Conservation (phyloP, 495 filamentous ascomycete genomes). For the Friedmanniomyces endolithicus region DNA sequence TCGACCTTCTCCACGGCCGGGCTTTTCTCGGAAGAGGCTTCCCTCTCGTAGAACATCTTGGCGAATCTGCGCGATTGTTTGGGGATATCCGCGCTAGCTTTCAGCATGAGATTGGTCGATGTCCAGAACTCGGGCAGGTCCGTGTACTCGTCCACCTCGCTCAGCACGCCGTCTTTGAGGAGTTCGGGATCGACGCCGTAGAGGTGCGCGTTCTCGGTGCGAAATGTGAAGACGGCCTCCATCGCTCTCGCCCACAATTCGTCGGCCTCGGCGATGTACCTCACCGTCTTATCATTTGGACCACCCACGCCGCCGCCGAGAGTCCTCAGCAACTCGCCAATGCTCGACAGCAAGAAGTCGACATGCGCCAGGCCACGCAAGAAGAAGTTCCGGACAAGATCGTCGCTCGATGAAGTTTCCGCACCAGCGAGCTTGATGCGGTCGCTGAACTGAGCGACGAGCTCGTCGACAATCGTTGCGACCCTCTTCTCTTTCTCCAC, state of each 20-base stretch:
- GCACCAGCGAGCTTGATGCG: slow-evolving; percentile 51
- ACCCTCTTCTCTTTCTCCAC: slow-evolving; percentile 26
- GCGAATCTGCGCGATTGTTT: slow-evolving; percentile 31
- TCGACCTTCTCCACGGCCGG: slow-evolving; percentile 42
- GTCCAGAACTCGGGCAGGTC: slow-evolving; percentile 73
- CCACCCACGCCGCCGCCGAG: slow-evolving; percentile 42
- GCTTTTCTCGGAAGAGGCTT: slow-evolving; percentile 15
- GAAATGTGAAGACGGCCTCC: slow-evolving; percentile 61
- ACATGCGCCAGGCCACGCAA: slow-evolving; percentile 51
- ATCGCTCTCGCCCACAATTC: slow-evolving; percentile 63
- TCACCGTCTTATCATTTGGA: slow-evolving; percentile 11
- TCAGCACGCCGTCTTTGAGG: slow-evolving; percentile 55
- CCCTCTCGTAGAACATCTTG: slow-evolving; percentile 18
- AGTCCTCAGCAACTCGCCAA: slow-evolving; percentile 56
- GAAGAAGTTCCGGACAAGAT: slow-evolving; percentile 71
- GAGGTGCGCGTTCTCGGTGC: slow-evolving; percentile 46
- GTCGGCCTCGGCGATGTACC: slow-evolving; percentile 47
- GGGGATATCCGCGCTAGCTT: slow-evolving; percentile 42
- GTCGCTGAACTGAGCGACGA: slow-evolving; percentile 57
- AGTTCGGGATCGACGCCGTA: slow-evolving; percentile 60
- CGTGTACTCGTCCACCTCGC: slow-evolving; percentile 38
- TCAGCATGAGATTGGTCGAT: slow-evolving; percentile 47
- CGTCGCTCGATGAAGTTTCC: slow-evolving; percentile 47
- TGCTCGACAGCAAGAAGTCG: slow-evolving; percentile 46
- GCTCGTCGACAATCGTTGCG: slow-evolving; percentile 41